Evolutionary conservation across 306 rosid species (phyloP), one percentile per base, ranked within the genome.

Genomic region (Pachyrhizus erosus): DNA sequence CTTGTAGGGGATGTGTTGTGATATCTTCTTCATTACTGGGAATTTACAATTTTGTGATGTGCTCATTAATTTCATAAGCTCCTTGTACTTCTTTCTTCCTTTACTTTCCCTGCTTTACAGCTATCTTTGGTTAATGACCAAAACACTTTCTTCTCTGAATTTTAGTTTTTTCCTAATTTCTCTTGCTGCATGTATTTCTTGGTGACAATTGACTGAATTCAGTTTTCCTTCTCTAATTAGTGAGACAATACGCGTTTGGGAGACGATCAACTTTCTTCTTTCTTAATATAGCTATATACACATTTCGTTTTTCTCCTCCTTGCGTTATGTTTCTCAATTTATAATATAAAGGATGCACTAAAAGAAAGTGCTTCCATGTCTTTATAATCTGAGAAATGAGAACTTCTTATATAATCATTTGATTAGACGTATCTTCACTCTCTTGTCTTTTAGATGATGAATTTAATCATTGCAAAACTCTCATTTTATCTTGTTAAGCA

Each of bases 81-180:
- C 21, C 42, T 52, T 37, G 8, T 82, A 46, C 80, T 58, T 39
- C 10, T 81, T 65, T 52, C 48, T 52, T 42, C 48, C 62, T 49
- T 80, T 42, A 54, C 62, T 49, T 80, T 81, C 42, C 73, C 24
- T 82, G 73, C 66, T 52, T 46, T 75, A 21, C 49, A 18, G 77
- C 80, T 80, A 90, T 88, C 54, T 82, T 85, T 54, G 87, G 97
- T 82, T 86, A 82, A 73, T 84, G 79, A 83, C 78, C 82, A 83
- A 82, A 46, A 64, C 79, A 83, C 91, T 89, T 89, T 91, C 89
- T 87, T 70, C 60, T 72, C 80, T 74, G 85, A 55, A 46, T 89
- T 67, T 72, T 85, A 51, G 84, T 82, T 84, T 80, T 88, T 88
- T 78, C 91, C 87, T 73, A 20, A 84, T 89, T 82, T 77, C 60